Evolutionary conservation across 257 asterid species (phyloP).

Genomic region (Coffea canephora): DNA sequence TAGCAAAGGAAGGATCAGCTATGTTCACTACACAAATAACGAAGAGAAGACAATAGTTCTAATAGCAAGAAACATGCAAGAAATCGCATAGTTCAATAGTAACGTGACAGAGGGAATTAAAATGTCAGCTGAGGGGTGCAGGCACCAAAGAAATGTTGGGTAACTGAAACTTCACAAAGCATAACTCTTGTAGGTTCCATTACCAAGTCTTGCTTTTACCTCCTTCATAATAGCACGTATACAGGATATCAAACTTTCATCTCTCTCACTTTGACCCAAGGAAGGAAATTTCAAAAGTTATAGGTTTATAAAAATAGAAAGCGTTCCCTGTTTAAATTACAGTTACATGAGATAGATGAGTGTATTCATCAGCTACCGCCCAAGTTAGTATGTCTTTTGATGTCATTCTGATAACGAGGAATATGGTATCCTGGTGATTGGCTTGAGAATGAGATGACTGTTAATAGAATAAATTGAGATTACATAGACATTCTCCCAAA

Average conservation of each 20-base stretch:
- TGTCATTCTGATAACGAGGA: background rate
- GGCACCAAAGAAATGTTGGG: background rate
- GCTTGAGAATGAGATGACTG: background rate
- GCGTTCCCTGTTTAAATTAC: background rate
- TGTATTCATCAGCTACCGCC: background rate
- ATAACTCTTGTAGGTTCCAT: background rate
- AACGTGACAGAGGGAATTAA: background rate
- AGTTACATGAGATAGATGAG: background rate
- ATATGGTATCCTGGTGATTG: too few relatives aligned
- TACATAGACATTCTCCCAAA: background rate
- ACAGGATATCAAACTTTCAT: background rate
- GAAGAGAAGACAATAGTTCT: background rate
- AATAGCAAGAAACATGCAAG: background rate
- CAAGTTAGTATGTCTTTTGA: background rate
- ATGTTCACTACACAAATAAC: background rate
- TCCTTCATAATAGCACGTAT: background rate
- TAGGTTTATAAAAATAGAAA: background rate
- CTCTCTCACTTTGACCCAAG: background rate
- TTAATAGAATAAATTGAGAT: background rate
- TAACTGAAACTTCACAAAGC: background rate
- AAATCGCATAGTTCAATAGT: background rate
- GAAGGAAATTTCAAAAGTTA: background rate
- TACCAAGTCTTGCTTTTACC: background rate
- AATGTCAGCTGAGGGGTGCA: background rate
- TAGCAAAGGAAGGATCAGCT: conserved; percentile 25